These are phyloP conservation scores for Boletus tomentosulus DNA, from an alignment of 768 basidiomycete genomes.

Conservation along the genomic window DNA sequence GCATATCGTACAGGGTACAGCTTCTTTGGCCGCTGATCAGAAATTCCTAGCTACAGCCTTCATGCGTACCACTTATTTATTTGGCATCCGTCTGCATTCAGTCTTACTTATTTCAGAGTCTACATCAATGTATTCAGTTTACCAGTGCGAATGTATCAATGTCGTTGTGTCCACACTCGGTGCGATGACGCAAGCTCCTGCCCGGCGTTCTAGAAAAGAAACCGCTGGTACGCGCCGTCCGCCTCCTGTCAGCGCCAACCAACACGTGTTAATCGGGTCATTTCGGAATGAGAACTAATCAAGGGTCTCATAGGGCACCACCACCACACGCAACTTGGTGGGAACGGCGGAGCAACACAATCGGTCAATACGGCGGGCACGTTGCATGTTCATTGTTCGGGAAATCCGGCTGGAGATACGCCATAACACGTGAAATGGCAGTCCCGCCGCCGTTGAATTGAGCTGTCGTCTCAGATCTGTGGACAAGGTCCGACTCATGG, in stretches of 20 bases:
- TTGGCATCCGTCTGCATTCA: not conserved
- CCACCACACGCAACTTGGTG: no score
- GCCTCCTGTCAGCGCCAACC: not conserved
- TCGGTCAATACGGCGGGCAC: no score
- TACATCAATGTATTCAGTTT: not conserved
- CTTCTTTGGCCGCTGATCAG: not conserved
- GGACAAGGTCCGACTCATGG: no score
- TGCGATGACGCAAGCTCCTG: not conserved
- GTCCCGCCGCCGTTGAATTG: no score
- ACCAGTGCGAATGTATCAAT: not conserved
- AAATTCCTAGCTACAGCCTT: not conserved
- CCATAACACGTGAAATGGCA: no score
- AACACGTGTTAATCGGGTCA: not conserved
- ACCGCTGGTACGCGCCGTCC: not conserved
- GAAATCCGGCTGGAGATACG: no score
- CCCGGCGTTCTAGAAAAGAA: not conserved
- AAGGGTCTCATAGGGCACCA: not conserved
- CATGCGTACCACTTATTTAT: not conserved
- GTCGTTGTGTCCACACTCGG: not conserved
- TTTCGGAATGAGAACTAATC: not conserved
- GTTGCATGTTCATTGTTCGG: no score
- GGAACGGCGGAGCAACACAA: no score
- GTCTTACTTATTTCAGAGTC: not conserved
- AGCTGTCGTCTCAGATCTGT: no score
- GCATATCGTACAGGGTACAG: slow-evolving; percentile 2